These are phyloP conservation scores for Mortierella sp. DNA, from an alignment of 371 early-diverging fungal genomes.

Conservation along the genomic window DNA sequence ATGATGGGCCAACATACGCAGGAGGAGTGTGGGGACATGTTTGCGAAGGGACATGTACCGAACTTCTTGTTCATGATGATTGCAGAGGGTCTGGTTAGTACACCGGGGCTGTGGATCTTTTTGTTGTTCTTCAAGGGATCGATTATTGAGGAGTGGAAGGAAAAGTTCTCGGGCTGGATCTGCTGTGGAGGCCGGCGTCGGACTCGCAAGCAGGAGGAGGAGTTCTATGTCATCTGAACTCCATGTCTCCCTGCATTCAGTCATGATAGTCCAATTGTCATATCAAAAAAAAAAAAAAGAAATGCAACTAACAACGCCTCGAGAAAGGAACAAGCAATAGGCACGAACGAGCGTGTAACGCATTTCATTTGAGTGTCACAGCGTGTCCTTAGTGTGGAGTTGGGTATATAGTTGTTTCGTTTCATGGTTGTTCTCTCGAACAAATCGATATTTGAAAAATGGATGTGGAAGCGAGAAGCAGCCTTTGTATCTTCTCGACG, in stretches of 20 bases:
- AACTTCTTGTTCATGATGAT: conserved; percentile 41
- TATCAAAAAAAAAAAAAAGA: no score
- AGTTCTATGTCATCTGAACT: conserved; percentile 35
- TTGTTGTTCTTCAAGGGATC: conserved; percentile 38
- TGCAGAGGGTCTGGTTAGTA: conserved; percentile 29
- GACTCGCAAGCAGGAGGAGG: conserved; percentile 22
- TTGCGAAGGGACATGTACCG: conserved; percentile 28
- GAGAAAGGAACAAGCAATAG: no score
- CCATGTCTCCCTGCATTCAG: not conserved
- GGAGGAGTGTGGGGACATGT: conserved; percentile 26
- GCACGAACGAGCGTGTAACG: no score
- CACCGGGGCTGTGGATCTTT: conserved; percentile 39
- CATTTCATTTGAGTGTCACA: no score
- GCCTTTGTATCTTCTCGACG: no score
- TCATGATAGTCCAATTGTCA: no score
- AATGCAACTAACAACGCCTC: no score
- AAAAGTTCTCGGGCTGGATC: conserved; percentile 27
- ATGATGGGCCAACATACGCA: conserved; percentile 17
- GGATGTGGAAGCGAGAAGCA: no score
- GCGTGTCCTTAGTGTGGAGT: no score
- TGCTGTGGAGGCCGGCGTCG: conserved; percentile 17
- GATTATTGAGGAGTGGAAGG: conserved; percentile 35
- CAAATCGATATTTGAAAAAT: no score
- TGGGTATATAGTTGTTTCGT: not conserved
- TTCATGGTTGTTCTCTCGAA: not conserved